phyloP scores from a whole-genome alignment of 164 flowering plant species.

The Liquidambar formosana region DNA sequence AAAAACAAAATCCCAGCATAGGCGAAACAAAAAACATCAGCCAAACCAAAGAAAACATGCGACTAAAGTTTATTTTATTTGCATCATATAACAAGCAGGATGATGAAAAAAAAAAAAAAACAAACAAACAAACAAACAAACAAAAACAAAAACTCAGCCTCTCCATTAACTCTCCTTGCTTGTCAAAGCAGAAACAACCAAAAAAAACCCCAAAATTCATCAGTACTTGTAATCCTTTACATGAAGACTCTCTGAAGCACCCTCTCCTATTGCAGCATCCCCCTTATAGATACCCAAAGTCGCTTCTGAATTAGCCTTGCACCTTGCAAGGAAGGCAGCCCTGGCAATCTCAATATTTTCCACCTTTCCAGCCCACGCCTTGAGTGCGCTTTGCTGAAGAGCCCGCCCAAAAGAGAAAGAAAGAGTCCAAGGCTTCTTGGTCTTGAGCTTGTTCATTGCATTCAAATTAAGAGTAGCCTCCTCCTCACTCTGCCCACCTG shows the following conservation, averaged over 20 bases:
- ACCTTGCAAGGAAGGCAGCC: constrained; percentile 50
- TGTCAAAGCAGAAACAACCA: constrained; percentile 17
- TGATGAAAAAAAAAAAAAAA: background rate
- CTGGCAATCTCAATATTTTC: constrained; percentile 59
- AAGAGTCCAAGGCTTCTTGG: constrained; percentile 74
- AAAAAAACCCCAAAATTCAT: background rate
- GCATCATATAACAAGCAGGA: background rate
- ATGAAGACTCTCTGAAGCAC: constrained; percentile 53
- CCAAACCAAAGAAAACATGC: background rate
- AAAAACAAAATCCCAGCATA: background rate
- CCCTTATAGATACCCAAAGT: constrained; percentile 54
- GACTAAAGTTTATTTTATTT: background rate
- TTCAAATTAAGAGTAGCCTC: constrained; percentile 64
- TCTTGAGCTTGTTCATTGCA: constrained; percentile 56
- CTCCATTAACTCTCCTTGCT: background rate
- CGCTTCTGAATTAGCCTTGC: constrained; percentile 67
- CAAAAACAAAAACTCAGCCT: background rate
- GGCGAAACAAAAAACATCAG: background rate
- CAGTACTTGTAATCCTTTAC: constrained; percentile 77
- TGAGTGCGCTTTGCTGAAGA: constrained; percentile 72
- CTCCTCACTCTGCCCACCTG: constrained; percentile 80
- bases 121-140: no score
- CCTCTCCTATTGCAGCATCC: constrained; percentile 36
- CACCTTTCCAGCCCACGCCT: constrained; percentile 69
- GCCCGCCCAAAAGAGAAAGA: constrained; percentile 75